Conservation (phyloP, 2,329 filamentous ascomycete species). For the Diaporthe sp. region DNA sequence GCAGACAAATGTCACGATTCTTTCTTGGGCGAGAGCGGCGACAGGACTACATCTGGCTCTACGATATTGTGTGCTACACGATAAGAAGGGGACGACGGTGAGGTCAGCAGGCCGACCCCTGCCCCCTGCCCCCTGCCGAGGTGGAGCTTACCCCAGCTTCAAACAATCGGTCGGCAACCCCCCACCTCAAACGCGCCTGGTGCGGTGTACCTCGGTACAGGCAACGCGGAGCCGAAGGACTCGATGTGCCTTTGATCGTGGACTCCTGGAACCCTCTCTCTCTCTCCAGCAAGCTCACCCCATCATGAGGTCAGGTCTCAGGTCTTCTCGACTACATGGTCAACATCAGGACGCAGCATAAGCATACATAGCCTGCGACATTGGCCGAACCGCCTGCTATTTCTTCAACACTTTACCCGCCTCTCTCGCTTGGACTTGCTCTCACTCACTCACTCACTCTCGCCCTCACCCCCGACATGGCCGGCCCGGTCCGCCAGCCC, state of each 20-base stretch:
- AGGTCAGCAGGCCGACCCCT: no score
- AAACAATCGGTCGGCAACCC: background rate
- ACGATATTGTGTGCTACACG: background rate
- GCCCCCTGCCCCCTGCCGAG: background rate
- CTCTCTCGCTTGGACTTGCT: no score
- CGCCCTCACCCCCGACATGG: constrained; percentile 64
- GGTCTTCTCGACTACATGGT: background rate
- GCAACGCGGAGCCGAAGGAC: background rate
- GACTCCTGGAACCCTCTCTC: no score
- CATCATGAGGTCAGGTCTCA: no score
- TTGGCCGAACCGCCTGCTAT: no score
- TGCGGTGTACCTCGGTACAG: constrained; percentile 4
- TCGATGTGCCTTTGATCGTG: background rate
- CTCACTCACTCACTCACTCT: no score
- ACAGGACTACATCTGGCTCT: background rate
- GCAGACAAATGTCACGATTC: background rate
- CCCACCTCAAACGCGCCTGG: background rate
- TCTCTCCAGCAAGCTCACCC: background rate
- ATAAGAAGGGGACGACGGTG: background rate
- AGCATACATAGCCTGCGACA: no score
- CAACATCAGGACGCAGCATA: background rate
- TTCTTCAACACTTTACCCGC: no score
- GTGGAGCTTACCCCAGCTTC: constrained; percentile 13
- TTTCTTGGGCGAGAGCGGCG: background rate
- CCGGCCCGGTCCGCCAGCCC: constrained; percentile 87